Evolutionary conservation across 768 basidiomycete genomes (phyloP).

Genomic region (Rhodotorula diobovata): DNA sequence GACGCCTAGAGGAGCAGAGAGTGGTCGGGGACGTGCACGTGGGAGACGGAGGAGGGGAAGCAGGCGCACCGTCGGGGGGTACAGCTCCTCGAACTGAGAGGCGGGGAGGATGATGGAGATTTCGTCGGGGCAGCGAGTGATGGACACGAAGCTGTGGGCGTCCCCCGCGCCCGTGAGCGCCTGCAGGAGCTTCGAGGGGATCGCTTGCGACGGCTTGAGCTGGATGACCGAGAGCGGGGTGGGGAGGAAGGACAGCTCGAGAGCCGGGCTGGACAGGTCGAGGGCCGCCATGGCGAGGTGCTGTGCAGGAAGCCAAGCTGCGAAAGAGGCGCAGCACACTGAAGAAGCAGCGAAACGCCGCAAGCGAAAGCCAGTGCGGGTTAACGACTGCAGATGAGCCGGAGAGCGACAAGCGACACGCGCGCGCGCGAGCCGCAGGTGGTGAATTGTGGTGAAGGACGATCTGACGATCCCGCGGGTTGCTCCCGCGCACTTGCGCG

Average conservation of each 20-base stretch:
- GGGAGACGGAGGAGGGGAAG: background rate
- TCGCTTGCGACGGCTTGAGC: background rate
- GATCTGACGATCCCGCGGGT: too few relatives aligned
- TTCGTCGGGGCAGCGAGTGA: slow-evolving; percentile 25
- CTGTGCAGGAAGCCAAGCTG: too few relatives aligned
- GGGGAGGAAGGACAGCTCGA: slow-evolving; percentile 25
- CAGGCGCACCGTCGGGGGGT: background rate
- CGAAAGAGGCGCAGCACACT: background rate
- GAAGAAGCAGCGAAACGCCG: too few relatives aligned
- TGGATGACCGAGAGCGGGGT: slow-evolving; percentile 16
- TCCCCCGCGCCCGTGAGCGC: background rate
- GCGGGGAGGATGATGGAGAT: slow-evolving; percentile 19
- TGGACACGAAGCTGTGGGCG: slow-evolving; percentile 8
- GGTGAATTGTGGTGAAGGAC: too few relatives aligned
- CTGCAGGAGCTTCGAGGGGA: background rate
- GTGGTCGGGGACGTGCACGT: background rate
- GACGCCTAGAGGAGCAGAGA: background rate
- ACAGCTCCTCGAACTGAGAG: background rate
- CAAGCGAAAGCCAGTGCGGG: too few relatives aligned
- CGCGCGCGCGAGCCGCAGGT: too few relatives aligned
- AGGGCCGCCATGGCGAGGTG: background rate
- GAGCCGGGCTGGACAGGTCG: slow-evolving; percentile 23
- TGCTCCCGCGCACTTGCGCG: too few relatives aligned
- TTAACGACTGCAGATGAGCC: too few relatives aligned
- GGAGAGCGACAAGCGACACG: too few relatives aligned